Evolutionary conservation across 2,329 filamentous ascomycete species (phyloP), one percentile per base, ranked within the genome.

Genomic region (Rachicladosporium sp.): DNA sequence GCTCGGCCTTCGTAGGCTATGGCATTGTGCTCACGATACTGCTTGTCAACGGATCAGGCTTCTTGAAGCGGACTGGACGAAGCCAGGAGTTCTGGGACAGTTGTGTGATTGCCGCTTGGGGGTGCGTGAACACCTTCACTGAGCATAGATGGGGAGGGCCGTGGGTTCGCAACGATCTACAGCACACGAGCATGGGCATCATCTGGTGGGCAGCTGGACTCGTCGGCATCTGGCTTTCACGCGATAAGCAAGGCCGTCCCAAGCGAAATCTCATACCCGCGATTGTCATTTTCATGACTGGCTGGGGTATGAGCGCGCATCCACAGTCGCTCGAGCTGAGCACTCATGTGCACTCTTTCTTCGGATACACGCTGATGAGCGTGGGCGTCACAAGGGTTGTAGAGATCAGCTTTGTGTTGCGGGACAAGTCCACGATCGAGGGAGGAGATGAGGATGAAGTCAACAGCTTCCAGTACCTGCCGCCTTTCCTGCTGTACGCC

Each of bases 51-150:
- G 91, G 91, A 10, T 91, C 96, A 62, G 65, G 77, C 27, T 95
- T 87, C 86, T 66, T 98, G 42, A 78, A 76, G 49, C 75, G 80
- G 35, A 83, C 80, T 4, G 87, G 87, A 11, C 77, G 86, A 39
- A 93, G 85, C 41, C 91, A 96, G 60, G 91, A 98, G 61, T 98
- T 98, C 67, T 96, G 91, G 61, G 91, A 98, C 62, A 91, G 82
- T 45, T 64, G 81, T 36, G 74, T 95, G 50, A 96, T 98, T 56
- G 84, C 88, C 1, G 79, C 82, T 1, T 98, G 91, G 91, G 91
- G 89, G 29, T 93, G 86, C 57, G 80, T 98, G 63, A 98, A 96
- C 62, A 96, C 91, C 6, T 96, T 98, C 52, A 98, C 91, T 11
- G 91, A 96, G 62, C 91, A 98, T 58, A 77, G 82, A 38, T 98